Evolutionary conservation across 2,329 filamentous ascomycete species (phyloP).

Genomic region (Ophiosphaerella narmari): DNA sequence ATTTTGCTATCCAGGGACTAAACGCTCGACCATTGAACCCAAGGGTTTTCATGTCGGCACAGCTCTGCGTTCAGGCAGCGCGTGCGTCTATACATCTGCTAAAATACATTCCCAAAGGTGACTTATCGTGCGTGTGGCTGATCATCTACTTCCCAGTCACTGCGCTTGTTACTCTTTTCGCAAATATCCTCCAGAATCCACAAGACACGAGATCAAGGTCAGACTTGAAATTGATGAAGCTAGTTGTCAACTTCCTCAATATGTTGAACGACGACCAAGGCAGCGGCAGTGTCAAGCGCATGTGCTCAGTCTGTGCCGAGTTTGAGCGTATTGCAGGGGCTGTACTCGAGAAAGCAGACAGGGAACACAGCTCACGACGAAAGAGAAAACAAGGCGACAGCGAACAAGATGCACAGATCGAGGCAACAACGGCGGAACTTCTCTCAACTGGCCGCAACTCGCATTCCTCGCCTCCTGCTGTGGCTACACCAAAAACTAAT

Average conservation of each 20-base stretch:
- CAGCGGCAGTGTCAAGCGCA: constrained; percentile 87
- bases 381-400: constrained; percentile 79
- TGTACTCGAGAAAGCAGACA: constrained; percentile 89
- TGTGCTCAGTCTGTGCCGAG: constrained; percentile 92
- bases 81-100: constrained; percentile 90
- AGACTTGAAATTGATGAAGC: constrained; percentile 87
- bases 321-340: constrained; percentile 93
- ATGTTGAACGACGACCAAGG: constrained; percentile 88
- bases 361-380: constrained; percentile 75
- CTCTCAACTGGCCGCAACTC: constrained; percentile 36
- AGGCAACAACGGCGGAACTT: constrained; percentile 44
- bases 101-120: constrained; percentile 94
- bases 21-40: constrained; percentile 92
- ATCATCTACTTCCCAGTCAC: constrained; percentile 97
- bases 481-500: constrained; percentile 22
- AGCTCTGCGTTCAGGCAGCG: constrained; percentile 89
- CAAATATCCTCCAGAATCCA: constrained; percentile 94
- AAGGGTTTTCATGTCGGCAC: constrained; percentile 89
- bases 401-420: constrained; percentile 44
- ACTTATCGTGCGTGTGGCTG: constrained; percentile 94
- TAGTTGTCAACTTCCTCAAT: constrained; percentile 89
- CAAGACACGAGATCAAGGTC: constrained; percentile 85
- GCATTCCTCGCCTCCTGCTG: constrained; percentile 31
- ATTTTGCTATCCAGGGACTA: constrained; percentile 92
- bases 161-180: constrained; percentile 90